Conservation (phyloP, 768 basidiomycete species). For the Russula olivacea region DNA sequence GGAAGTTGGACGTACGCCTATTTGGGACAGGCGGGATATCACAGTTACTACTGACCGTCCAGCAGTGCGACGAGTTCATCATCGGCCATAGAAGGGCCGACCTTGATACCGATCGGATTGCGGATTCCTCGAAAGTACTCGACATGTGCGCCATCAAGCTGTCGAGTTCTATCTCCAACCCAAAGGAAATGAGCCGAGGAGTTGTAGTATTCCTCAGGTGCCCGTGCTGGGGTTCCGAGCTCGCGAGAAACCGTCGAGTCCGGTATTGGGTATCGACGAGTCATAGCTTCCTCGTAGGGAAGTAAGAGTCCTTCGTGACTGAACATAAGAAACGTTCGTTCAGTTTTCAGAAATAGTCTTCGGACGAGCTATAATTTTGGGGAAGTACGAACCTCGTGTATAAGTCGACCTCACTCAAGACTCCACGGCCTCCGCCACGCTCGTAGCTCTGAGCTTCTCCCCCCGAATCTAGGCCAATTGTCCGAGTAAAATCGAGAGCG, state of each 20-base stretch:
- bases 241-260: slow-evolving; percentile 9
- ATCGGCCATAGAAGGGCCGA: slow-evolving; percentile 78
- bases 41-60: slow-evolving; percentile 50
- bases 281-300: slow-evolving; percentile 87
- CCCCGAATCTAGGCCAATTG: slow-evolving; percentile 69
- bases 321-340: background rate
- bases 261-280: slow-evolving; percentile 54
- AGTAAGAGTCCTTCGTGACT: slow-evolving; percentile 94
- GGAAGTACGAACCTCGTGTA: slow-evolving; percentile 66
- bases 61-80: slow-evolving; percentile 75
- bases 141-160: slow-evolving; percentile 88
- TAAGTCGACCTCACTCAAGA: slow-evolving; percentile 85
- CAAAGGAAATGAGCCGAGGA: slow-evolving; percentile 92
- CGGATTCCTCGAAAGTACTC: slow-evolving; percentile 91
- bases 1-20: background rate
- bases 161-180: slow-evolving; percentile 95
- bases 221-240: slow-evolving; percentile 6
- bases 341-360: background rate
- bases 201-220: slow-evolving; percentile 62
- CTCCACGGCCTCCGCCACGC: slow-evolving; percentile 61
- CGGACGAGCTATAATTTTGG: background rate
- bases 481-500: slow-evolving; percentile 88
- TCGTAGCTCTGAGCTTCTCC: slow-evolving; percentile 48
- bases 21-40: background rate
- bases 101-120: slow-evolving; percentile 94